phyloP scores from a whole-genome alignment of 208 protist genomes.

The Leishmania guyanensis region DNA sequence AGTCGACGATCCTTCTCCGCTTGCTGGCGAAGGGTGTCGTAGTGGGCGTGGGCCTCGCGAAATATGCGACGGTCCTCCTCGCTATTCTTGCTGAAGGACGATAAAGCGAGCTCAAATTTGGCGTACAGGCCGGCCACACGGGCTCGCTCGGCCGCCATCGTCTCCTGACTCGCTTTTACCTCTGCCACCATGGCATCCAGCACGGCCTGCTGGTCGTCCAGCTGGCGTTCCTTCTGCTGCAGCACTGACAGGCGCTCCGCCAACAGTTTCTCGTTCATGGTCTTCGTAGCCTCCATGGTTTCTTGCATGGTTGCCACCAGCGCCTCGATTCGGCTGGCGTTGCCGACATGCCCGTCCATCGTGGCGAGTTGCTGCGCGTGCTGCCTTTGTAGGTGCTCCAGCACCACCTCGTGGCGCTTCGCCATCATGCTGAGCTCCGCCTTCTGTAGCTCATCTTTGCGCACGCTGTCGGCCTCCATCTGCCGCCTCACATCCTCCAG shows the following conservation, averaged over 20 bases:
- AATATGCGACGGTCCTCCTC: constrained; percentile 79
- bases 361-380: constrained; percentile 61
- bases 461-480: constrained; percentile 61
- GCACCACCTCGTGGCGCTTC: constrained; percentile 64
- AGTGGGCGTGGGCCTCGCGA: constrained; percentile 65
- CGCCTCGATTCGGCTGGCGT: constrained; percentile 60
- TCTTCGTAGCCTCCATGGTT: constrained; percentile 66
- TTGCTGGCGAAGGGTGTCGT: constrained; percentile 84
- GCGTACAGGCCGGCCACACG: constrained; percentile 67
- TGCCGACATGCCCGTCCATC: constrained; percentile 63
- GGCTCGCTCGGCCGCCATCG: constrained; percentile 68
- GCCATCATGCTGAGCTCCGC: constrained; percentile 67
- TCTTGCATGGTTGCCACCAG: constrained; percentile 63
- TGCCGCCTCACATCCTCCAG: constrained; percentile 77
- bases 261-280: constrained; percentile 70
- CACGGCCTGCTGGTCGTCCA: constrained; percentile 61
- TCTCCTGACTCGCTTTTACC: constrained; percentile 51
- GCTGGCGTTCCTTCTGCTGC: constrained; percentile 53
- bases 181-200: constrained; percentile 70
- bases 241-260: constrained; percentile 60
- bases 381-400: constrained; percentile 56
- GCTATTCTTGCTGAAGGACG: constrained; percentile 61
- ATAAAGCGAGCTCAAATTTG: constrained; percentile 79
- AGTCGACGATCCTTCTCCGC: constrained; percentile 75
- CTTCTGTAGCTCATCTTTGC: constrained; percentile 71